Percentiles rank a stretch among this genome's conserved stretches.
Conservation (phyloP, 176 grass and related monocot genomes). For the Triticum timopheevii region DNA sequence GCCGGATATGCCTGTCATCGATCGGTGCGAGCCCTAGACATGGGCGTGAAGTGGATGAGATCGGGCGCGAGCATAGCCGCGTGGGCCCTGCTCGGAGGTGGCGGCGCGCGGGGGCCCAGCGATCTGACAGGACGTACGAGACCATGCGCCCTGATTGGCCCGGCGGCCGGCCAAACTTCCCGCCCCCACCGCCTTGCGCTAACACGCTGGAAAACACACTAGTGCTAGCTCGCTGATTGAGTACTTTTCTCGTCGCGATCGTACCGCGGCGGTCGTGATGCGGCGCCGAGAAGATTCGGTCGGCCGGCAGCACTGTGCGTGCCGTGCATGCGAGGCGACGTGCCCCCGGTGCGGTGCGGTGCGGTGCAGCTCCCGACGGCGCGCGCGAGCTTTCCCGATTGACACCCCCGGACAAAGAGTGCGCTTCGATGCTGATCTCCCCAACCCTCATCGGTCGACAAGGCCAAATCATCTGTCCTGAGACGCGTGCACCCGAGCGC, state of each 20-base stretch:
- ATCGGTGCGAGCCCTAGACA: background rate
- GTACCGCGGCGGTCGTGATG: background rate
- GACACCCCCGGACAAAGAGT: background rate
- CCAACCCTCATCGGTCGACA: background rate
- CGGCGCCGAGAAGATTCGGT: conserved; percentile 14
- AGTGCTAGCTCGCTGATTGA: background rate
- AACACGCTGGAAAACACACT: background rate
- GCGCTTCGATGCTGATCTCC: background rate
- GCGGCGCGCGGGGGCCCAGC: background rate
- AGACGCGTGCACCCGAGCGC: background rate
- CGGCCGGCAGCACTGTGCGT: background rate
- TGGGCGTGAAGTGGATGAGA: background rate
- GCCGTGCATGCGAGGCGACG: background rate
- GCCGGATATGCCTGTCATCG: background rate
- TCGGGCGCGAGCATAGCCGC: background rate
- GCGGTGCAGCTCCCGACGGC: background rate
- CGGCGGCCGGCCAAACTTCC: background rate
- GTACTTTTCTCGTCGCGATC: background rate
- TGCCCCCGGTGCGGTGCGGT: too few species aligned
- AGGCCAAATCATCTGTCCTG: background rate
- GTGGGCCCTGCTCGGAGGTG: background rate
- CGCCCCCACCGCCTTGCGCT: background rate
- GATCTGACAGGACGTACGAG: background rate
- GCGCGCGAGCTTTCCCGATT: background rate
- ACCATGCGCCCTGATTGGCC: background rate